Conservation (phyloP, 805 yeast genomes). For the Candida maris region DNA sequence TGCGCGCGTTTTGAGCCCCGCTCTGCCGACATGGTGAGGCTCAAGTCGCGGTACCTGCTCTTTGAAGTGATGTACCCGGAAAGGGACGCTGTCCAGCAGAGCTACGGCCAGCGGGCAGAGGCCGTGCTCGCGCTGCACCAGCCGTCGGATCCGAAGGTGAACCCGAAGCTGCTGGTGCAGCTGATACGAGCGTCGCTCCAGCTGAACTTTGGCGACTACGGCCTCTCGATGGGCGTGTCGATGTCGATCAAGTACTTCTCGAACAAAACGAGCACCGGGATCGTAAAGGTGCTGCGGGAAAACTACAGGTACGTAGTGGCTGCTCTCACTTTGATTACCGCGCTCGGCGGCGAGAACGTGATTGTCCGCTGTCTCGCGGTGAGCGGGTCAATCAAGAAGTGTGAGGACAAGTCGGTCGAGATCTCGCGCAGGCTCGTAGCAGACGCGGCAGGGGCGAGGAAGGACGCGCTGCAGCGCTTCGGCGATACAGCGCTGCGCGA, state of each 20-base stretch:
- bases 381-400: conserved; percentile 84
- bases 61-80: conserved; percentile 77
- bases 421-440: conserved; percentile 38
- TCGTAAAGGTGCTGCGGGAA: conserved; percentile 69
- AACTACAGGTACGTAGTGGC: conserved; percentile 60
- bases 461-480: not conserved
- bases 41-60: conserved; percentile 78
- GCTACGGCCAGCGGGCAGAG: conserved; percentile 29
- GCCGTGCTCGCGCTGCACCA: conserved; percentile 47
- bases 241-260: conserved; percentile 69
- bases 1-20: too few species aligned
- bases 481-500: not conserved
- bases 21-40: conserved; percentile 96
- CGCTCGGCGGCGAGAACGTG: conserved; percentile 46
- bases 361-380: conserved; percentile 63
- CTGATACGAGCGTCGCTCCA: conserved; percentile 55
- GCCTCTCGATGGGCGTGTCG: conserved; percentile 58
- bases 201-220: conserved; percentile 74
- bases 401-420: conserved; percentile 66
- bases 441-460: conserved; percentile 8
- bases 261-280: conserved; percentile 77
- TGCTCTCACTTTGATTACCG: conserved; percentile 56
- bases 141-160: conserved; percentile 46
- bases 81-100: conserved; percentile 1
- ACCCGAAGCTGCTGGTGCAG: conserved; percentile 46